Evolutionary conservation across 768 basidiomycete species (phyloP).

Genomic region (Candolleomyces aberdarensis): DNA sequence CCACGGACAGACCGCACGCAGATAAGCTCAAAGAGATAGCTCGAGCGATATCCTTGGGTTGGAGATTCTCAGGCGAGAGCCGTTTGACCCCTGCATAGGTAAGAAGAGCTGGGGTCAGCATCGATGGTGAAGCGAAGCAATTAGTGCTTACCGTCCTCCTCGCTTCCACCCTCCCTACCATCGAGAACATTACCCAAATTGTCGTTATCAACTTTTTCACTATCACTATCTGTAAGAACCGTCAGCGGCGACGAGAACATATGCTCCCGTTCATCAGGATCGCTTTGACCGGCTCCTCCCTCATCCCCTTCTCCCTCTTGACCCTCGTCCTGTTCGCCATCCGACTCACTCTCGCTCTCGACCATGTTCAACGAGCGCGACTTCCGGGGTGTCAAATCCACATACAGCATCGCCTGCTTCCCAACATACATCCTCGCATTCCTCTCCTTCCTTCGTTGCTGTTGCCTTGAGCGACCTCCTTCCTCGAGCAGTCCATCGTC

Average conservation of each 20-base stretch:
- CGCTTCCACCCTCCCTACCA: neutral
- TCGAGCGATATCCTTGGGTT: neutral
- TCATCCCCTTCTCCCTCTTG: neutral
- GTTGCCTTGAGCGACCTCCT: neutral
- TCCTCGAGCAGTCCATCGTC: neutral
- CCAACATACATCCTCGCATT: constrained; percentile 1
- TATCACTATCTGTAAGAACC: neutral
- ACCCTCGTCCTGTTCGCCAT: neutral
- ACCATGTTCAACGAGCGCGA: neutral
- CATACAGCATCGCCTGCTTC: neutral
- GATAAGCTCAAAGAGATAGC: neutral
- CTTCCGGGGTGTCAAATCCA: too few species aligned
- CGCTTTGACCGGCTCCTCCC: neutral
- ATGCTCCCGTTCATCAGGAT: neutral
- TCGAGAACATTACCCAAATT: too few species aligned
- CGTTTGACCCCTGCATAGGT: neutral
- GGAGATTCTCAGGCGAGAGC: neutral
- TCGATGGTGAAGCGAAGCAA: neutral
- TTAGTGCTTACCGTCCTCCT: neutral
- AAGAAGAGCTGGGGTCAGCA: neutral
- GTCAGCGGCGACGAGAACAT: neutral
- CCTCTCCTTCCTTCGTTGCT: neutral
- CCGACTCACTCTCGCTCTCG: neutral
- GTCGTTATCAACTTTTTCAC: too few species aligned
- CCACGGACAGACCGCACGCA: neutral